These are phyloP conservation scores for Aspergillus floridensis DNA, from an alignment of 2,329 filamentous ascomycete species.

Conservation along the genomic window DNA sequence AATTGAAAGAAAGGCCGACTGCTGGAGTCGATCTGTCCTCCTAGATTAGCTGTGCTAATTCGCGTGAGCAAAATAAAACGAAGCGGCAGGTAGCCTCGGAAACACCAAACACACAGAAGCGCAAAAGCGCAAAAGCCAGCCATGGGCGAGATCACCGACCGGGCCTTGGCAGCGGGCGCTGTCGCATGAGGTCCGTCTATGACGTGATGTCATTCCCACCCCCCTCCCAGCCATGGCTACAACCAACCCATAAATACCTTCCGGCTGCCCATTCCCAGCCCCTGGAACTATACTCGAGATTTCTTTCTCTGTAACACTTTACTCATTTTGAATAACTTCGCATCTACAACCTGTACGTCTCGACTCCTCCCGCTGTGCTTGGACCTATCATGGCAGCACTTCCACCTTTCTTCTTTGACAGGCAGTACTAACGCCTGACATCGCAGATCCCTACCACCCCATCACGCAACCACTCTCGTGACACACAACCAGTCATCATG, in stretches of 20 bases:
- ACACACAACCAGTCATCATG: constrained; percentile 32
- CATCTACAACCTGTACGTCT: not conserved
- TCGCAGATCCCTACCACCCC: constrained; percentile 1
- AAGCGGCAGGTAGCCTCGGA: not conserved
- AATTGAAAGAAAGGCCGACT: too few relatives aligned
- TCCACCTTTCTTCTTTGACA: not conserved
- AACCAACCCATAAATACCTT: constrained; percentile 24
- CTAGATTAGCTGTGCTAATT: not conserved
- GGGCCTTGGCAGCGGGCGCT: constrained; percentile 13
- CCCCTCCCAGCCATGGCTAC: constrained; percentile 9
- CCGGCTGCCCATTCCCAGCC: constrained; percentile 5
- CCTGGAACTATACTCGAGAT: not conserved
- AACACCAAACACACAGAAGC: not conserved
- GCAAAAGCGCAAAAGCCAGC: not conserved
- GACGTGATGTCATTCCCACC: constrained; percentile 33
- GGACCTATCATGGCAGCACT: not conserved
- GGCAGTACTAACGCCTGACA: not conserved
- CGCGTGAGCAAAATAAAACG: not conserved
- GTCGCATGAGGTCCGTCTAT: constrained; percentile 23
- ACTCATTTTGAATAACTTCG: not conserved
- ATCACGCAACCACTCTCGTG: not conserved
- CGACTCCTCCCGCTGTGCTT: not conserved
- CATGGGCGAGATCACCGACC: not conserved
- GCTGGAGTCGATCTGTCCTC: too few relatives aligned
- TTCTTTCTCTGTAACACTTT: not conserved